phyloP scores from a whole-genome alignment of 108 stramenopile genomes.

The Nitzschia inconspicua region DNA sequence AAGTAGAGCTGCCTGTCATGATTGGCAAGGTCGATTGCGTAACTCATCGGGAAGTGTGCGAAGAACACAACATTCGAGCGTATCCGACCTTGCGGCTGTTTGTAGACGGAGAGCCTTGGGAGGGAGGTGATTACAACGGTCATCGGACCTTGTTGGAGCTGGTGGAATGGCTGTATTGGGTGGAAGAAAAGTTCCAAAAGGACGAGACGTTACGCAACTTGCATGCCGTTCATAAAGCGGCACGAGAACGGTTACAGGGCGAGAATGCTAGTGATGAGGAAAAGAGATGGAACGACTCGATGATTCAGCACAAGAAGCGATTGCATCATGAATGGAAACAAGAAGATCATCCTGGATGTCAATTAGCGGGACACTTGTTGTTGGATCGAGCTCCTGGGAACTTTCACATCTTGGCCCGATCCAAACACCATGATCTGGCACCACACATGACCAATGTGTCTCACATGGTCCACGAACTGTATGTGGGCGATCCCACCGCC shows the following conservation, averaged over 20 bases:
- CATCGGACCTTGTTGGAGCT: constrained; percentile 83
- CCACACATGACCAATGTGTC: constrained; percentile 86
- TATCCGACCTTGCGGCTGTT: constrained; percentile 92
- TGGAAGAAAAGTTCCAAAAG: constrained; percentile 47
- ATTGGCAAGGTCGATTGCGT: constrained; percentile 90
- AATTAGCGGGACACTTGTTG: constrained; percentile 57
- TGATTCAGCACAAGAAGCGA: constrained; percentile 6
- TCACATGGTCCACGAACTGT: constrained; percentile 84
- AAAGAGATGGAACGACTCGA: constrained; percentile 26
- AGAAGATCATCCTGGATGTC: constrained; percentile 81
- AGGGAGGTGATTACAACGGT: constrained; percentile 65
- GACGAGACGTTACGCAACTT: constrained; percentile 26
- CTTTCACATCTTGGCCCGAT: constrained; percentile 89
- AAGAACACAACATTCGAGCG: constrained; percentile 58
- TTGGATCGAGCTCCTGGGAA: constrained; percentile 94
- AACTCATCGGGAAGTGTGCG: constrained; percentile 72
- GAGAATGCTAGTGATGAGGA: constrained; percentile 29
- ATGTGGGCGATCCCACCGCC: constrained; percentile 65
- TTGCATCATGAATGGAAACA: constrained; percentile 39
- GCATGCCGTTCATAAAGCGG: constrained; percentile 21
- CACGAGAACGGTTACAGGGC: constrained; percentile 26
- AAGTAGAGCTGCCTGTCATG: constrained; percentile 56
- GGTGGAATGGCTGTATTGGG: constrained; percentile 49
- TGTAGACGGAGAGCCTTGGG: constrained; percentile 55
- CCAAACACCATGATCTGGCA: constrained; percentile 78